Conservation (phyloP, 306 rosid genomes). For the Pterocarpus macrocarpus region DNA sequence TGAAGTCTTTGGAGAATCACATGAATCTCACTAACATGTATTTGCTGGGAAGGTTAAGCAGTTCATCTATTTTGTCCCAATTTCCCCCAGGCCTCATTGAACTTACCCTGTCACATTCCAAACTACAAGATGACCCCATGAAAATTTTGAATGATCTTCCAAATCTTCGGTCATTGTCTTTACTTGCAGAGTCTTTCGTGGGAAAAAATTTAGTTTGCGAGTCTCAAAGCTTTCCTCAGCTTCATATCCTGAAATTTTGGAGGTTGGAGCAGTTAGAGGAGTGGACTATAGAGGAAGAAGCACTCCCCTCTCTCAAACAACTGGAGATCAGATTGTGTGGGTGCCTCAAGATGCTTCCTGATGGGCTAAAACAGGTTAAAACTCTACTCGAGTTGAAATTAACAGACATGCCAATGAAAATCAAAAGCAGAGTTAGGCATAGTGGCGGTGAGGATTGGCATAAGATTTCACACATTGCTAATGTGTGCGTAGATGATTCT, state of each 20-base stretch:
- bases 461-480: neutral
- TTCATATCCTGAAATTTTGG: conserved; percentile 36
- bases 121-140: conserved; percentile 29
- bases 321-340: conserved; percentile 45
- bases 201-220: conserved; percentile 10
- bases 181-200: conserved; percentile 20
- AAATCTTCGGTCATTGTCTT: conserved; percentile 21
- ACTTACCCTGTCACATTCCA: conserved; percentile 45
- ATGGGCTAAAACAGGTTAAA: conserved; percentile 33
- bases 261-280: conserved; percentile 14
- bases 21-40: neutral
- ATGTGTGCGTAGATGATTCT: neutral
- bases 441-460: neutral
- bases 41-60: neutral
- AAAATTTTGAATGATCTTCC: conserved; percentile 27
- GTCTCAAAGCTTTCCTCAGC: conserved; percentile 21
- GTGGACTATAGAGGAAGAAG: conserved; percentile 17
- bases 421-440: neutral
- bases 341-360: conserved; percentile 14
- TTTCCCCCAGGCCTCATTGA: conserved; percentile 22
- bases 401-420: conserved; percentile 32
- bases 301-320: conserved; percentile 38
- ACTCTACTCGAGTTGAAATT: conserved; percentile 37
- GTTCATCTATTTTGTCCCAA: neutral
- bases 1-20: neutral